Percentiles rank a stretch among this genome's conserved stretches.
These are phyloP conservation scores for Blumeria hordei DNA, from an alignment of 2,329 filamentous ascomycete genomes.

Conservation along the genomic window DNA sequence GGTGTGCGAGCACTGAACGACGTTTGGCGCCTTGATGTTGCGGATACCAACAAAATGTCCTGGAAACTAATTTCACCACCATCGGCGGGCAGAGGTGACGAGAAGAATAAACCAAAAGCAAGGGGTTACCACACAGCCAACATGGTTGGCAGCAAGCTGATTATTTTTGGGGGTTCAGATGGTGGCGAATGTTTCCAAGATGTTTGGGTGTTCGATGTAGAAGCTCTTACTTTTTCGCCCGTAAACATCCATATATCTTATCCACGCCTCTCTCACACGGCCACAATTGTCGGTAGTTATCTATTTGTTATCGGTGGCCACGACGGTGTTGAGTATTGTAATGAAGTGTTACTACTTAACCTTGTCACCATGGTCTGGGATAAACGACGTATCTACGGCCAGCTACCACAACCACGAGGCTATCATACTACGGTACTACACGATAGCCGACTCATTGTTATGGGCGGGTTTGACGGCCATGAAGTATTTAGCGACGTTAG, in stretches of 20 bases:
- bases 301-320: slow-evolving; percentile 47
- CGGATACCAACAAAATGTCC: slow-evolving; percentile 39
- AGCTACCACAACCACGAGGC: slow-evolving; percentile 35
- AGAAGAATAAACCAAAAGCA: slow-evolving; percentile 30
- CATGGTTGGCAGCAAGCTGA: slow-evolving; percentile 48
- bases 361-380: slow-evolving; percentile 56
- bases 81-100: slow-evolving; percentile 19
- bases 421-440: slow-evolving; percentile 44
- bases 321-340: slow-evolving; percentile 44
- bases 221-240: slow-evolving; percentile 31
- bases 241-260: slow-evolving; percentile 36
- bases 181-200: slow-evolving; percentile 50
- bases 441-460: slow-evolving; percentile 36
- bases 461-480: slow-evolving; percentile 43
- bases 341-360: slow-evolving; percentile 43
- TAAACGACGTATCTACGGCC: slow-evolving; percentile 36
- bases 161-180: slow-evolving; percentile 46
- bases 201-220: slow-evolving; percentile 49
- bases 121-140: slow-evolving; percentile 49
- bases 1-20: slow-evolving; percentile 47
- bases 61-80: slow-evolving; percentile 36
- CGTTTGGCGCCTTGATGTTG: slow-evolving; percentile 47
- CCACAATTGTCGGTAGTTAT: slow-evolving; percentile 45
- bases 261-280: slow-evolving; percentile 40
- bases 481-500: slow-evolving; percentile 45